phyloP scores from a whole-genome alignment of 2,329 filamentous ascomycete genomes.

The Aspergillus nomiae region DNA sequence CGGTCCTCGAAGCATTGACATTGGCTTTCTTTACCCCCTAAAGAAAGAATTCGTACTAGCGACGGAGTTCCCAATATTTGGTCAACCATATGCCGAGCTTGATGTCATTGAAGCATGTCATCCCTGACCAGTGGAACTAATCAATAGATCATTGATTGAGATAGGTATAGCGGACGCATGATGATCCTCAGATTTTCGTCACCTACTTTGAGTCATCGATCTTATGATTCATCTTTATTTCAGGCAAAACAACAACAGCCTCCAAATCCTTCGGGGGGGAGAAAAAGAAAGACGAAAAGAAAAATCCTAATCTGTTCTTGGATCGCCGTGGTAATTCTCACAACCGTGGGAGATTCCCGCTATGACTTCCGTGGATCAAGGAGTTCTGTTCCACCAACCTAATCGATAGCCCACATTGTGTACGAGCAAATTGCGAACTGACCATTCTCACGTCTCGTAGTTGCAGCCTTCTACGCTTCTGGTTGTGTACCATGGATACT shows the following conservation, averaged over 20 bases:
- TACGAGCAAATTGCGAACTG: slow-evolving; percentile 5
- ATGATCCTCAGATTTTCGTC: slow-evolving; percentile 1
- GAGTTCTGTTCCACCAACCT: slow-evolving; percentile 20
- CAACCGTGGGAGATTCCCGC: slow-evolving; percentile 23
- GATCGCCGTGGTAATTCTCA: background rate
- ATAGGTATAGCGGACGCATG: background rate
- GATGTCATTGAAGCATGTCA: background rate
- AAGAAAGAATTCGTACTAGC: background rate
- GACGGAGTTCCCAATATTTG: background rate
- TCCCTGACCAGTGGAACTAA: background rate
- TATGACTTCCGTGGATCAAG: slow-evolving; percentile 21
- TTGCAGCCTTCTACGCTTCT: slow-evolving; percentile 10
- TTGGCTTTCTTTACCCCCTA: background rate
- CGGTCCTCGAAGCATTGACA: background rate
- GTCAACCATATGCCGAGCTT: background rate
- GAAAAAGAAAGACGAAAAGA: background rate
- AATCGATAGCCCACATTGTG: slow-evolving; percentile 18
- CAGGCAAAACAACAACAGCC: background rate
- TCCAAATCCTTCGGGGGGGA: background rate
- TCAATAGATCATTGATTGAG: background rate
- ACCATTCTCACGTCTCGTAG: slow-evolving; percentile 3
- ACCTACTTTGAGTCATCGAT: background rate
- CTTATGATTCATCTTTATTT: background rate
- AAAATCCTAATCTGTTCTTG: background rate
- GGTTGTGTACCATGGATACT: slow-evolving; percentile 8